Evolutionary conservation across 495 filamentous ascomycete species (phyloP).

Genomic region (Hypomontagnella monticulosa): DNA sequence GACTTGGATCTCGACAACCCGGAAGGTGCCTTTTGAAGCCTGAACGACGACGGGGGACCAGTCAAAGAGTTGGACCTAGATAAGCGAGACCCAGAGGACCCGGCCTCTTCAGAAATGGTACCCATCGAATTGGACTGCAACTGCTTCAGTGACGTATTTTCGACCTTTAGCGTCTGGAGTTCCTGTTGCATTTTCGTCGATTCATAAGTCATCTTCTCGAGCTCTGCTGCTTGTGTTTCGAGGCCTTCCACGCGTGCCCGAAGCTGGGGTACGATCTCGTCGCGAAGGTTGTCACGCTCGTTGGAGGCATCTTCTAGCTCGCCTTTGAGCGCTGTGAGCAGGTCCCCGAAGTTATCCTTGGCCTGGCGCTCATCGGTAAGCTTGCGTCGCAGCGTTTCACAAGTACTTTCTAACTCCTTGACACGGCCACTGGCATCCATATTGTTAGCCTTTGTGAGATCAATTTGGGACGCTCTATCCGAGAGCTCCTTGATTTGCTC

Average conservation of each 20-base stretch:
- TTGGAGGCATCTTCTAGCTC: slow-evolving; percentile 85
- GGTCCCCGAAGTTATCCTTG: slow-evolving; percentile 93
- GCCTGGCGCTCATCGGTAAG: slow-evolving; percentile 85
- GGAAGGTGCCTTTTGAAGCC: slow-evolving; percentile 47
- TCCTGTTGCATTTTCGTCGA: slow-evolving; percentile 83
- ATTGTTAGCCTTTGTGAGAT: slow-evolving; percentile 57
- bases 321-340: slow-evolving; percentile 81
- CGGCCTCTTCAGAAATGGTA: slow-evolving; percentile 45
- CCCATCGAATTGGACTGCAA: slow-evolving; percentile 36
- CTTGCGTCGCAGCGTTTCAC: slow-evolving; percentile 83
- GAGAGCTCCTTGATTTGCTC: slow-evolving; percentile 83
- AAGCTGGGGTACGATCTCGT: slow-evolving; percentile 82
- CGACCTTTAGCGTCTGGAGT: slow-evolving; percentile 71
- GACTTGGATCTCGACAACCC: slow-evolving; percentile 67
- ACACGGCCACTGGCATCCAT: slow-evolving; percentile 63
- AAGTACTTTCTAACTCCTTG: slow-evolving; percentile 77
- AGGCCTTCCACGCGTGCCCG: slow-evolving; percentile 78
- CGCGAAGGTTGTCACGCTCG: slow-evolving; percentile 89
- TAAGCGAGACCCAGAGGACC: slow-evolving; percentile 39
- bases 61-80: slow-evolving; percentile 58
- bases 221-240: slow-evolving; percentile 72
- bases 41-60: slow-evolving; percentile 43
- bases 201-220: slow-evolving; percentile 76
- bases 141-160: slow-evolving; percentile 63
- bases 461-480: slow-evolving; percentile 70